Evolutionary conservation across 805 yeast genomes (phyloP).

Genomic region (Saturnispora quitensis): DNA sequence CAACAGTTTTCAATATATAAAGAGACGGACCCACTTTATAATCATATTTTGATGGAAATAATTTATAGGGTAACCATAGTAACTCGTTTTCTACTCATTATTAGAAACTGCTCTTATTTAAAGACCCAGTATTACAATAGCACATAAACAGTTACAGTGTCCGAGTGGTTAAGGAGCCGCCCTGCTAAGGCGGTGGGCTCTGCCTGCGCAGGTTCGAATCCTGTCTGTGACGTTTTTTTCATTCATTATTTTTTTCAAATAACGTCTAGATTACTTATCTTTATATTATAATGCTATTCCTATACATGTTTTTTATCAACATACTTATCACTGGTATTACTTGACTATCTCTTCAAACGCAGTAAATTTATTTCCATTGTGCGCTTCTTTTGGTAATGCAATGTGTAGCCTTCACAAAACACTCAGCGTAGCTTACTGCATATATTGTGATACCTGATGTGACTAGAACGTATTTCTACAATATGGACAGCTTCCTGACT

Average conservation of each 20-base stretch:
- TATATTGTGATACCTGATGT: not conserved
- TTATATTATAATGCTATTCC: not conserved
- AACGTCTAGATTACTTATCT: not conserved
- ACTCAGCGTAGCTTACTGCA: not conserved
- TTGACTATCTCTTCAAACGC: not conserved
- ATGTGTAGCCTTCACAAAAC: not conserved
- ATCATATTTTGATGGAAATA: too few relatives aligned
- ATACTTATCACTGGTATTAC: not conserved
- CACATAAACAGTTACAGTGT: slow-evolving; percentile 40
- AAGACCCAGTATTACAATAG: too few relatives aligned
- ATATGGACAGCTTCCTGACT: slow-evolving; percentile 14
- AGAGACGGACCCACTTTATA: too few relatives aligned
- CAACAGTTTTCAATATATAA: too few relatives aligned
- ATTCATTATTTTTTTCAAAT: not conserved
- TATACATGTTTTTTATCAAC: not conserved
- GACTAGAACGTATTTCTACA: slow-evolving; percentile 9
- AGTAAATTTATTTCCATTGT: not conserved
- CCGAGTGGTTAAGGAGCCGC: slow-evolving; percentile 73
- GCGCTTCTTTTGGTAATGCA: too few relatives aligned
- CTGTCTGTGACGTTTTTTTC: slow-evolving; percentile 88
- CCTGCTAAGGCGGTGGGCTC: slow-evolving; percentile 83
- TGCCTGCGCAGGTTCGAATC: slow-evolving; percentile 99
- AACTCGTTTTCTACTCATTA: too few relatives aligned
- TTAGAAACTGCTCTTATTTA: too few relatives aligned
- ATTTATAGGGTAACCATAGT: too few relatives aligned